These are phyloP conservation scores for Trametes sp. DNA, from an alignment of 1,284 basidiomycete genomes.

Conservation along the genomic window DNA sequence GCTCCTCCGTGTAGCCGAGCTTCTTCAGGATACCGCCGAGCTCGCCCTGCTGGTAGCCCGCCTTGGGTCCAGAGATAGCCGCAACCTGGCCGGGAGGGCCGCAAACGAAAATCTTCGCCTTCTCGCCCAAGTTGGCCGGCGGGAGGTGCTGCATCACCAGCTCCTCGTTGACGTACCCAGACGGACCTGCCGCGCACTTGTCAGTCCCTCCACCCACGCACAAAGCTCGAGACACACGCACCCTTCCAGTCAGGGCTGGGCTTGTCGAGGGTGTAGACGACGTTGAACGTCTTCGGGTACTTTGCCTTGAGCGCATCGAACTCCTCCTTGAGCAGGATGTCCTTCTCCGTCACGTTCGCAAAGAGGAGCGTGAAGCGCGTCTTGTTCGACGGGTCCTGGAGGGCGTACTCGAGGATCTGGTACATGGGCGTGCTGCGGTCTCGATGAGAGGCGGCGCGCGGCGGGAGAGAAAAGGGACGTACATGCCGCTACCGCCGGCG, in stretches of 20 bases:
- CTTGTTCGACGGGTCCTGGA: constrained; percentile 81
- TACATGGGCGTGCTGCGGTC: constrained; percentile 72
- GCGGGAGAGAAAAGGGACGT: constrained; percentile 37
- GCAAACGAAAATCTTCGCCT: constrained; percentile 91
- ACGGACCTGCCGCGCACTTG: constrained; percentile 50
- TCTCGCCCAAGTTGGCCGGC: constrained; percentile 73
- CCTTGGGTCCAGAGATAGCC: constrained; percentile 82
- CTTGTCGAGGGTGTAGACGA: constrained; percentile 91
- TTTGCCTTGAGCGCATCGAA: constrained; percentile 79
- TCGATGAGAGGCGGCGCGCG: constrained; percentile 1
- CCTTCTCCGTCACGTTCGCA: constrained; percentile 89
- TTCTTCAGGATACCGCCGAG: constrained; percentile 87
- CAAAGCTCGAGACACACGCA: constrained; percentile 40
- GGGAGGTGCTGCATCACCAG: constrained; percentile 79
- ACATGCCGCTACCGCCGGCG: constrained; percentile 91
- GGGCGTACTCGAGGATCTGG: constrained; percentile 79
- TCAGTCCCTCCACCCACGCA: not conserved
- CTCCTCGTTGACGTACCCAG: constrained; percentile 78
- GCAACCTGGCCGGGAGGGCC: constrained; percentile 90
- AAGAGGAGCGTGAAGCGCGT: constrained; percentile 96
- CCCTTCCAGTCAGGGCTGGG: constrained; percentile 77
- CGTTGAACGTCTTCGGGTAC: constrained; percentile 76
- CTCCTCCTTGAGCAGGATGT: constrained; percentile 89
- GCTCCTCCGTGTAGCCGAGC: constrained; percentile 85
- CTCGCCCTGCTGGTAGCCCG: constrained; percentile 83